Evolutionary conservation across 306 rosid species (phyloP).

Genomic region (Cucurbita argyrosperma): DNA sequence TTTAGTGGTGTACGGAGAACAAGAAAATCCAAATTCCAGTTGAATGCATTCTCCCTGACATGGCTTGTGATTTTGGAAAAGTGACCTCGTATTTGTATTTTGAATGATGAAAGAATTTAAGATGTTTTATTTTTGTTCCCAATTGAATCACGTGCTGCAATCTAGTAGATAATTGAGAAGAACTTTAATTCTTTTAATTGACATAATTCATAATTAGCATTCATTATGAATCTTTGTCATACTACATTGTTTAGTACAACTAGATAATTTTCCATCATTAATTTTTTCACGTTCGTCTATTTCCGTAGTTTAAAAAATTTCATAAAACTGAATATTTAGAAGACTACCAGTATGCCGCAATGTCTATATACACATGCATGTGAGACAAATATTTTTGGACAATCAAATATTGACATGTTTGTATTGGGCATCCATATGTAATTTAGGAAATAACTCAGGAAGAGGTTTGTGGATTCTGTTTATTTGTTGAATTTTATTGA

Average conservation of each 20-base stretch:
- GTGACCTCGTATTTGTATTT: not conserved
- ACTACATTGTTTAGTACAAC: not conserved
- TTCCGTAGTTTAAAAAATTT: not conserved
- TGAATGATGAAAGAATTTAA: not conserved
- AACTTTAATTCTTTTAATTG: not conserved
- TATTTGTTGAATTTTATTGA: not conserved
- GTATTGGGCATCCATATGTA: not conserved
- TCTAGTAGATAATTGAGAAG: not conserved
- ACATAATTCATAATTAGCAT: not conserved
- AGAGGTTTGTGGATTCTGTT: not conserved
- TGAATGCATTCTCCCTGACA: not conserved
- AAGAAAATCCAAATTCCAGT: not conserved
- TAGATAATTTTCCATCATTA: not conserved
- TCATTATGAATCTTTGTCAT: not conserved
- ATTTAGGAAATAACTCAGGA: not conserved
- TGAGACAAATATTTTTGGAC: not conserved
- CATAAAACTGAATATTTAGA: not conserved
- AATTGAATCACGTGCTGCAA: not conserved
- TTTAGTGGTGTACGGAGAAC: not conserved
- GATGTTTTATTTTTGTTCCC: not conserved
- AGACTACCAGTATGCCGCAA: not conserved
- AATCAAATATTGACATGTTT: not conserved
- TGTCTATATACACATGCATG: not conserved
- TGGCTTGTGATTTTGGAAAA: not conserved
- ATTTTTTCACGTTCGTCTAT: not conserved